Percentiles rank a stretch among this genome's conserved stretches.
Conservation (phyloP, 2,329 filamentous ascomycete species). For the Fusarium nodosum region DNA sequence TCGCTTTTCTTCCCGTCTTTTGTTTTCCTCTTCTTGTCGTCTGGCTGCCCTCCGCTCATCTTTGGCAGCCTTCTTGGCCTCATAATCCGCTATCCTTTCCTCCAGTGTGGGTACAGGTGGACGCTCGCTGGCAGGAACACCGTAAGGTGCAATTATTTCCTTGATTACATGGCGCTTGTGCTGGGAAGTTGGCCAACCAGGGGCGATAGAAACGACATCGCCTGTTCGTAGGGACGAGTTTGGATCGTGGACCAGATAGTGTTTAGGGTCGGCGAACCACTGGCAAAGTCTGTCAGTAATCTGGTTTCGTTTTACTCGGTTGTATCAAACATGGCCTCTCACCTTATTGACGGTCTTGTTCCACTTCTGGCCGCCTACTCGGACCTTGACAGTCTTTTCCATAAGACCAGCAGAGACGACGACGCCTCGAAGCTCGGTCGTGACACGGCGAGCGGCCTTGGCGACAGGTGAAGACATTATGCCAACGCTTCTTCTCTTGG, state of each 20-base stretch:
- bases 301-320: background rate
- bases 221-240: constrained; percentile 78
- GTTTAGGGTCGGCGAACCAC: constrained; percentile 72
- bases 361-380: constrained; percentile 78
- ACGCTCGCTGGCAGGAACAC: constrained; percentile 72
- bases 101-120: constrained; percentile 75
- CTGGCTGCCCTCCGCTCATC: constrained; percentile 63
- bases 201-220: constrained; percentile 79
- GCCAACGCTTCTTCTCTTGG: constrained; percentile 1
- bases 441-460: constrained; percentile 60
- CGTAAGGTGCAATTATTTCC: constrained; percentile 78
- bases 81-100: constrained; percentile 69
- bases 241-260: constrained; percentile 83
- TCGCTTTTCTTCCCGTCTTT: constrained; percentile 49
- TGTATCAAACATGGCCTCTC: constrained; percentile 27
- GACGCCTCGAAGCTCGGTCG: constrained; percentile 72
- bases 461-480: constrained; percentile 58
- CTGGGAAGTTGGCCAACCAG: constrained; percentile 74
- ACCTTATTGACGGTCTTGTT: constrained; percentile 81
- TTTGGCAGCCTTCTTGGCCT: constrained; percentile 69
- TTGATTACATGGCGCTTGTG: constrained; percentile 81
- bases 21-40: constrained; percentile 45
- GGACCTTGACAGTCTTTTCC: constrained; percentile 83
- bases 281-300: constrained; percentile 46
- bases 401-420: constrained; percentile 84